Base-by-base conservation (phyloP, 2,329 filamentous ascomycete species). In the Fusarium torreyae region DNA sequence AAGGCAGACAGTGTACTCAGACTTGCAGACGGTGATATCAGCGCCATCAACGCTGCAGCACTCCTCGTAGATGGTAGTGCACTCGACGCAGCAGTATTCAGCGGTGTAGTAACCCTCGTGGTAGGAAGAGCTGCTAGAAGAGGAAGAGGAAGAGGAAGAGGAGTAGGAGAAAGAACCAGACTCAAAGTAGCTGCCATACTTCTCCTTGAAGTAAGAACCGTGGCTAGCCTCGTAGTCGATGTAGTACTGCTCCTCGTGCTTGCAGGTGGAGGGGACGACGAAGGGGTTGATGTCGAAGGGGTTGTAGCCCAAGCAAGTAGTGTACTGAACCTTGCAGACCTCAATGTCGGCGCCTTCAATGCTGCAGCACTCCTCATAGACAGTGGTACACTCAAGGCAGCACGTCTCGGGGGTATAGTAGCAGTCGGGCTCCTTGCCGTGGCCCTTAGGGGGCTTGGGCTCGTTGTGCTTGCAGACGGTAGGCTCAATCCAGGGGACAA, bases 21-120 rank as follows among this genome's bases (percentile, higher is more conserved):
- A 8, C 48, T 69, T 69, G 44, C 66, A 69, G 36, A 57, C 4
- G 1, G n/a, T 40, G 13, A 67, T 57, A 26, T 66, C 51, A 3
- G 60, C 55, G 24, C 66, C 66, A 7, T 40, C 31, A 3, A 26
- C 14, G 11, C 31, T n/a, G 5, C 66, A 69, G 66, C 66, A 69
- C 38, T 57, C 26, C 14, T 69, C 57, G n/a, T 69, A 69, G 44
- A 42, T 24, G 18, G 66, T 69, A 10, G 66, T 69, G 36, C 66
- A 69, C 51, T 66, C 46, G 3, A 57, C 8, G 31, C 66, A 69
- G 48, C 66, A 69, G 34, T 69, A 69, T 38, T 69, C 66, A 11
- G 63, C 42, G 14, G 63, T 65, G 60, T 65, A 65, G 60, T 65
- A 65, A 7, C 60, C 61, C n/a, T 49, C 15, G 45, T 64, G 61